phyloP scores from a whole-genome alignment of 2,329 filamentous ascomycete genomes.

The Xylariaceae sp. region DNA sequence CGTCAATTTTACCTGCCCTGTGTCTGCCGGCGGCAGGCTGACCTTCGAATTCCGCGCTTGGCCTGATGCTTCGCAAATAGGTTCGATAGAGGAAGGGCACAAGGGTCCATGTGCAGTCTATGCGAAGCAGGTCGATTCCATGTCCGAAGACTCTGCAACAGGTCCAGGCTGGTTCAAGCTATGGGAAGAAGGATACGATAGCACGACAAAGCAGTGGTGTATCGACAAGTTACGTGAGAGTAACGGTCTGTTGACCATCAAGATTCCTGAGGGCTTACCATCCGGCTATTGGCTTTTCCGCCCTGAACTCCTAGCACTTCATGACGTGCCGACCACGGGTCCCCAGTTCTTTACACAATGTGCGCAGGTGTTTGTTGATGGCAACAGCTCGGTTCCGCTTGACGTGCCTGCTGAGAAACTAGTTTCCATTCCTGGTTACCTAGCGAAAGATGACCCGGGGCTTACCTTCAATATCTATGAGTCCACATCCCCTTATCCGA shows the following conservation, averaged over 20 bases:
- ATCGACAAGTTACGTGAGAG: slow-evolving; percentile 64
- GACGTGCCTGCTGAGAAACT: slow-evolving; percentile 45
- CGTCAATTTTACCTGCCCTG: slow-evolving; percentile 47
- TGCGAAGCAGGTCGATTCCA: slow-evolving; percentile 63
- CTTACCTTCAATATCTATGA: slow-evolving; percentile 64
- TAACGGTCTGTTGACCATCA: slow-evolving; percentile 59
- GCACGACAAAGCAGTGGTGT: slow-evolving; percentile 58
- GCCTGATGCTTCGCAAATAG: slow-evolving; percentile 51
- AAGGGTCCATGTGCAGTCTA: slow-evolving; percentile 64
- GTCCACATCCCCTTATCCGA: slow-evolving; percentile 51
- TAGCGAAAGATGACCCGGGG: slow-evolving; percentile 49
- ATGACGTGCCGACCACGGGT: slow-evolving; percentile 53
- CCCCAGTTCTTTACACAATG: slow-evolving; percentile 74
- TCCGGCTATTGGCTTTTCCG: slow-evolving; percentile 68
- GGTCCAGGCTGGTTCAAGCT: slow-evolving; percentile 77
- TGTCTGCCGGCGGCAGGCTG: slow-evolving; percentile 50
- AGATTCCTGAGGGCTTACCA: slow-evolving; percentile 57
- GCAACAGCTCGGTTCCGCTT: slow-evolving; percentile 41
- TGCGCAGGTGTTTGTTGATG: slow-evolving; percentile 63
- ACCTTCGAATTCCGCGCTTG: slow-evolving; percentile 65
- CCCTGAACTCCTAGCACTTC: slow-evolving; percentile 66
- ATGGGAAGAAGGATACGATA: slow-evolving; percentile 64
- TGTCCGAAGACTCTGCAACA: slow-evolving; percentile 47
- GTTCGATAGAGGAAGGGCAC: slow-evolving; percentile 52
- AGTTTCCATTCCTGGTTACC: slow-evolving; percentile 64